These are phyloP conservation scores for Claviceps sp. DNA, from an alignment of 2,329 filamentous ascomycete species.

Conservation along the genomic window DNA sequence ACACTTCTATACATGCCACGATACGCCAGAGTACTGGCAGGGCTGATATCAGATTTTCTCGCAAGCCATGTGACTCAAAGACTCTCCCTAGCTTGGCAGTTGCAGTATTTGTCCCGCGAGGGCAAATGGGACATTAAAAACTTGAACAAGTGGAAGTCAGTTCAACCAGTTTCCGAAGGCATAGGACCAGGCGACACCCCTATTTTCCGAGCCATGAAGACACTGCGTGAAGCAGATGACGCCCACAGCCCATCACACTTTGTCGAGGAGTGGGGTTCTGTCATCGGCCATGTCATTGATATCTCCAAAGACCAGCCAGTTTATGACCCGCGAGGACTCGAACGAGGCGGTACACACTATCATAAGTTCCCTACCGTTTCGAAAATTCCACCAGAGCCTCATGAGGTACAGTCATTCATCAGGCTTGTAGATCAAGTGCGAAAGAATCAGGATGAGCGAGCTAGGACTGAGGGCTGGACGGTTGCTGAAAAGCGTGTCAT, in stretches of 20 bases:
- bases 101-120: slow-evolving; percentile 74
- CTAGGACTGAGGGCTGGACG: slow-evolving; percentile 25
- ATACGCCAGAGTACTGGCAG: slow-evolving; percentile 63
- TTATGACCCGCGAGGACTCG: slow-evolving; percentile 64
- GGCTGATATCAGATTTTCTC: slow-evolving; percentile 73
- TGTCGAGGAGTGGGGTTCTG: slow-evolving; percentile 48
- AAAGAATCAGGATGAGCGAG: slow-evolving; percentile 30
- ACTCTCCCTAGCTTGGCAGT: slow-evolving; percentile 76
- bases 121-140: slow-evolving; percentile 99
- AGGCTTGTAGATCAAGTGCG: slow-evolving; percentile 46
- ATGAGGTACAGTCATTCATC: slow-evolving; percentile 41
- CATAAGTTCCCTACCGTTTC: slow-evolving; percentile 87
- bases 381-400: slow-evolving; percentile 62
- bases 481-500: slow-evolving; percentile 36
- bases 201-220: slow-evolving; percentile 84
- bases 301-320: slow-evolving; percentile 85
- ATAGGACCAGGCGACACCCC: slow-evolving; percentile 43
- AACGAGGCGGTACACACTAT: slow-evolving; percentile 53
- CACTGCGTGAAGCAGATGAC: slow-evolving; percentile 77
- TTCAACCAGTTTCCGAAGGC: slow-evolving; percentile 61
- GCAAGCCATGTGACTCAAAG: slow-evolving; percentile 60
- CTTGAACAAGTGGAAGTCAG: slow-evolving; percentile 75
- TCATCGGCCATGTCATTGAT: slow-evolving; percentile 69
- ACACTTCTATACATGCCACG: slow-evolving; percentile 69
- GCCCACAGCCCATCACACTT: slow-evolving; percentile 66